Conservation (phyloP, 2,329 filamentous ascomycete genomes). For the Pseudopyrenochaeta lycopersici region DNA sequence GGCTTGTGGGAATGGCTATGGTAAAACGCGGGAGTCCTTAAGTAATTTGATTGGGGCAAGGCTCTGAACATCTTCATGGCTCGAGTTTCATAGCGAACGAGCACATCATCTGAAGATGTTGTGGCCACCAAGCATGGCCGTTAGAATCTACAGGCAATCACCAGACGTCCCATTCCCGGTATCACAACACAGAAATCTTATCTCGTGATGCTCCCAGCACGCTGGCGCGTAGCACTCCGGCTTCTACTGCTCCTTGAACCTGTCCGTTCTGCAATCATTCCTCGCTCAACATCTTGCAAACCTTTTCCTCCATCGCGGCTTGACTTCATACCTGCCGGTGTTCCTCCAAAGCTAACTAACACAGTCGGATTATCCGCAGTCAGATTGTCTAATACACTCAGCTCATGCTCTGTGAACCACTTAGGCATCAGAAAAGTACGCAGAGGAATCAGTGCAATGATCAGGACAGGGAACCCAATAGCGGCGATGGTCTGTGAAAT, state of each 20-base stretch:
- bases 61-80: too few species aligned
- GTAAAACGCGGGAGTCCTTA: too few species aligned
- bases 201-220: conserved; percentile 28
- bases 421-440: conserved; percentile 59
- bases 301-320: conserved; percentile 11
- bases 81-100: too few species aligned
- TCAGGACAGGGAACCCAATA: conserved; percentile 66
- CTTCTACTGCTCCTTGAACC: conserved; percentile 12
- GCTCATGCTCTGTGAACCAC: conserved; percentile 59
- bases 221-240: conserved; percentile 29
- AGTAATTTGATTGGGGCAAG: too few species aligned
- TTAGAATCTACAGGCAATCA: too few species aligned
- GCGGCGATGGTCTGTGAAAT: conserved; percentile 67
- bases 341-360: conserved; percentile 61
- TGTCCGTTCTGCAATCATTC: conserved; percentile 1
- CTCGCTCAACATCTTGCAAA: conserved; percentile 18
- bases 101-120: too few species aligned
- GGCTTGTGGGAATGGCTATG: too few species aligned
- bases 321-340: conserved; percentile 44
- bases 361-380: conserved; percentile 63
- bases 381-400: conserved; percentile 60
- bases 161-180: too few species aligned
- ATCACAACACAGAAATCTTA: neutral
- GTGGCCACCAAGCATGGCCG: too few species aligned
- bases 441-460: conserved; percentile 64